Evolutionary conservation across 257 asterid genomes (phyloP), one percentile per base, ranked within the genome.

Genomic region (Leptodermis oblonga): DNA sequence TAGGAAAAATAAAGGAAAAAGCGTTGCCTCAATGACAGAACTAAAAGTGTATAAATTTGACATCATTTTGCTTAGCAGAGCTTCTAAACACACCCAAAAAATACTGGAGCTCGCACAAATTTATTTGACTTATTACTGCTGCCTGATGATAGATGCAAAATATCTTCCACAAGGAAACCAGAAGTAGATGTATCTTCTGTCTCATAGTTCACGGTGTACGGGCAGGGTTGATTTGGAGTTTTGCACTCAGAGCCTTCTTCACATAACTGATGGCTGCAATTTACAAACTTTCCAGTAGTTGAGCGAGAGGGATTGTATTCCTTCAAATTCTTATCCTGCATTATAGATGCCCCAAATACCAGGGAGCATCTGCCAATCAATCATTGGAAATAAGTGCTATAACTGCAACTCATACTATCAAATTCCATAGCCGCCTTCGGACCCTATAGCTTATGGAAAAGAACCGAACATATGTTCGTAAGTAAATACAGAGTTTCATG

Each of bases 281-380:
- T 65, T 58, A 92, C 62, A 66, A 80, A 72, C 76, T 82, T 87
- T 82, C 93, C 83, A 45, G 90, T 86, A 79, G 81, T 86, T 69
- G 97, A 92, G 67, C 73, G 76, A 60, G 96, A 83, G 41, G 97
- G 97, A 71, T 70, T 86, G 78, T 87, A 92, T 78, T 86, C 92
- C 31, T 60, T 86, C 48, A 92, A 86, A 86, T 89, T 92, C 77
- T 73, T 86, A 82, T 79, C 96, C 97, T 92, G 95, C 95, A 87
- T 75, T 82, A 88, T 88, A 84, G 84, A 88, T 87, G 96, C 94
- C 95, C 95, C 92, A 83, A 76, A 86, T 84, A 84, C 76, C 76
- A 86, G 87, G 93, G 92, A 86, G 90, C 92, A 88, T 90, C 94
- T 90, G 94, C 84, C 87, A 88, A 90, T 90, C 96, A 90, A 86